Base-by-base conservation (phyloP, 2,329 filamentous ascomycete genomes). In the Pseudodiploospora longispora region DNA sequence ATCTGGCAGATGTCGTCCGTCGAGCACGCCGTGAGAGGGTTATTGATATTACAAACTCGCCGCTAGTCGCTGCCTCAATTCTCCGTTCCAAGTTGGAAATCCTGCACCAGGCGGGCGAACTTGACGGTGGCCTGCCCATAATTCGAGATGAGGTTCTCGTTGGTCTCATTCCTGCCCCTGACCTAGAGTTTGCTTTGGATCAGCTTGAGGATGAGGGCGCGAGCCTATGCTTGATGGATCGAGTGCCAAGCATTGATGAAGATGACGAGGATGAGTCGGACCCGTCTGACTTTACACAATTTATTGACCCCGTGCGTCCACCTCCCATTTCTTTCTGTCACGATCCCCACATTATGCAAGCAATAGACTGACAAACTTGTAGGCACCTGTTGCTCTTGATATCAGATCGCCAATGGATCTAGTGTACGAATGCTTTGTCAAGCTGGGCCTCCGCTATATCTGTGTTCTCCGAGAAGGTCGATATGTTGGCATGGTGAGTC, bases 341-440 rank as follows among this genome's bases (percentile, higher is more conserved):
- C 5, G n/a, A 7, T 6, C 27, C 4, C 6, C 27, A 3, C 4
- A 3, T 30, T n/a, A 30, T 12, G 27, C 5, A 10, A 30, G 28
- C 6, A 30, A 3, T 27, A 38, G 42, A n/a, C 50, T 59, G 34
- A 61, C 43, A 29, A 19, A 12, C 30, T 9, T 35, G n/a, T 37
- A 83, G 79, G 85, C 91, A 3, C 93, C 93, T 0, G 78, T 98
- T 10, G 78, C 90, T 9, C 71, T 98, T 27, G 93, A 98, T 58
- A 85, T 95, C 30, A 80, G 83, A 53, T 93, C 85, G 1, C 87
- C 93, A 0, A 90, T 97, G 78, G 90, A 97, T 60, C 69, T 98
- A 34, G 93, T 96, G 4, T 96, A 95, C 57, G 93, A 98, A 61
- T 91, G 89, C 57, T 98, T 97, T 62, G 86, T 87, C 41, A 98